Base-by-base conservation (phyloP, 139 green algal genomes). In the Edaphochlamys debaryana region DNA sequence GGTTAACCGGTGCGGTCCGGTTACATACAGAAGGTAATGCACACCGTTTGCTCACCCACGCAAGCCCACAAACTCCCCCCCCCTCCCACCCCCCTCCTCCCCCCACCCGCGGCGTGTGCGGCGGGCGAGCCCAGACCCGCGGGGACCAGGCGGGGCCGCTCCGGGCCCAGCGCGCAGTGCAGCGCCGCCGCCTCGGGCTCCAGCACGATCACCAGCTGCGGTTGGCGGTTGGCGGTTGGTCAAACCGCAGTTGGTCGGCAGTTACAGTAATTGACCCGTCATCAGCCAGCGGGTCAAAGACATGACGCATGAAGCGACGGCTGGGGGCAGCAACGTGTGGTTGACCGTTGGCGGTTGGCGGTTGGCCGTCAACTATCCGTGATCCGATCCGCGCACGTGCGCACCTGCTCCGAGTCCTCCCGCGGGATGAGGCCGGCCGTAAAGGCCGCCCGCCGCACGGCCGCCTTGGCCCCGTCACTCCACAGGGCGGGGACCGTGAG, bases 101-200 rank as follows among this genome's bases (percentile, higher is more conserved):
- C n/a, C n/a, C n/a, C n/a, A n/a, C n/a, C n/a, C 32, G 50, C 45
- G 45, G 45, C n/a, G 1, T 48, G 48, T 8, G 50, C 71, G 48
- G 52, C 52, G 0, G 36, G 15, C 20, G 56, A 81, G 42, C 7
- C 32, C 1, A 45, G 25, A 4, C 50, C 67, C 11, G 60, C 70
- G 9, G 42, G 80, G 69, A 36, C 45, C 42, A 86, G 60, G 34
- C 40, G 62, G 7, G 69, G 71, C 0, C 41, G 69, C n/a, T 76
- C 75, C 41, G 22, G 37, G 23, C 64, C 80, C 34, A 64, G 25
- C 25, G 83, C 68, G 30, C 71, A 56, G 19, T 87, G 67, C 38
- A 87, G 67, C 0, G 40, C 74, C 17, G 83, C 83, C 22, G 83
- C 83, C 68, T 87, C 83, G 1, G 83, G 83, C 83, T 87, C 83